Base-by-base conservation (phyloP, 2,329 filamentous ascomycete species). In the Polychaeton citri region DNA sequence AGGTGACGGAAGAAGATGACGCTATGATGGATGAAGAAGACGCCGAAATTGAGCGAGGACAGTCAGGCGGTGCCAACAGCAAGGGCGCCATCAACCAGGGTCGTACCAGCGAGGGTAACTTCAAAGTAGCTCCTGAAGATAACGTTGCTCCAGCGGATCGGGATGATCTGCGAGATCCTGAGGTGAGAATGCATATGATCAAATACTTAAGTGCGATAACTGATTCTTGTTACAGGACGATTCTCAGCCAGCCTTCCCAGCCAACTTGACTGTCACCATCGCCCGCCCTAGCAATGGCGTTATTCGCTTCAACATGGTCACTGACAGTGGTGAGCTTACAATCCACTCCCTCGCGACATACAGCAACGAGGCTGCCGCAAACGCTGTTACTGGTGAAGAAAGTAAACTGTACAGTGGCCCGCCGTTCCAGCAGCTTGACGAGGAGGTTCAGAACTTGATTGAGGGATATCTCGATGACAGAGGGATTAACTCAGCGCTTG, bases 391-490 rank as follows among this genome's bases (percentile, higher is more conserved):
- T 34, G 77, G 84, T 45, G 46, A 54, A 15, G 35, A 43, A 15
- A 85, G 93, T 59, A 76, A 77, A 44, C 63, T 86, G 48, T 98
- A 96, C 67, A 79, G 83, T 30, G 90, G 90, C 38, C 90, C 90
- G 42, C 82, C 85, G 37, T 96, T 95, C 60, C 79, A 77, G 63
- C 93, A 84, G 68, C 76, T 98, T 40, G 90, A 98, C 57, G 86
- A 95, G 66, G 88, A 96, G 58, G 74, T 98, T 31, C 88, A 96
- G 69, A 72, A 85, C 36, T 72, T 94, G 50, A 71, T 96, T 58
- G 88, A 96, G 72, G 76, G 81, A 50, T 98, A 88, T 67, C 74
- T 98, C 44, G 86, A 94, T 62, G 90, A 95, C 72, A 76, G 90
- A 50, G 90, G 88, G 45, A 76, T 98, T 63, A 85, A 88, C 54